Evolutionary conservation across 306 rosid species (phyloP).

Genomic region (Vigna trinervia): DNA sequence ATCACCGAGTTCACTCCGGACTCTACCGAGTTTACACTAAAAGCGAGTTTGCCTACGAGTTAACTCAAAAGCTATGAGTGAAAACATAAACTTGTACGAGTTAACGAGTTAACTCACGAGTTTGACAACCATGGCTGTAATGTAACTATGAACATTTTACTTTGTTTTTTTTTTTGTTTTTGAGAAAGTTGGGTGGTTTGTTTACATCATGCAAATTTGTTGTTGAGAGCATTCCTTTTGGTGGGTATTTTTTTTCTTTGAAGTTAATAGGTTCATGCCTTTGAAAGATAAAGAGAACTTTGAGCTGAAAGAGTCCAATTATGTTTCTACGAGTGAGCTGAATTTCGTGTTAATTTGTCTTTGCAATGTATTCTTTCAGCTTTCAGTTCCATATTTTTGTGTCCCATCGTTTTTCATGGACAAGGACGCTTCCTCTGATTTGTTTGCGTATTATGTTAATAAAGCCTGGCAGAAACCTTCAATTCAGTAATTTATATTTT

Average conservation of each 20-base stretch:
- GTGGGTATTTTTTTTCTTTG: background rate
- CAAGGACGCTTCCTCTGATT: background rate
- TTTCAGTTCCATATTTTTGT: background rate
- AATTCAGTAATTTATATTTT: background rate
- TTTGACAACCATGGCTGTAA: no score
- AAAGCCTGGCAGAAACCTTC: background rate
- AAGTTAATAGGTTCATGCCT: background rate
- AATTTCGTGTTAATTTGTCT: slow-evolving; percentile 15
- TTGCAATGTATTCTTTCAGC: slow-evolving; percentile 11
- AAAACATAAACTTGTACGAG: no score
- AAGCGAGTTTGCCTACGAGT: no score
- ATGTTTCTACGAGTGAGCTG: background rate
- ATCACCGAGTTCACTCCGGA: no score
- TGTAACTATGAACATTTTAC: background rate
- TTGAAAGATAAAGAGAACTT: background rate
- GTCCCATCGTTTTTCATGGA: background rate
- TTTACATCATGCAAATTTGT: background rate
- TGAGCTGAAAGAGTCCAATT: background rate
- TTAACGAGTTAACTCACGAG: no score
- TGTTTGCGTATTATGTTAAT: background rate
- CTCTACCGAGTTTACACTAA: no score
- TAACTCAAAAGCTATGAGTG: no score
- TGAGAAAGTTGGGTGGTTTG: background rate
- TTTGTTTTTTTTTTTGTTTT: background rate
- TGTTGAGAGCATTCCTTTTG: background rate